phyloP scores from a whole-genome alignment of 2,329 filamentous ascomycete species.

The Colletotrichum cuscutae region DNA sequence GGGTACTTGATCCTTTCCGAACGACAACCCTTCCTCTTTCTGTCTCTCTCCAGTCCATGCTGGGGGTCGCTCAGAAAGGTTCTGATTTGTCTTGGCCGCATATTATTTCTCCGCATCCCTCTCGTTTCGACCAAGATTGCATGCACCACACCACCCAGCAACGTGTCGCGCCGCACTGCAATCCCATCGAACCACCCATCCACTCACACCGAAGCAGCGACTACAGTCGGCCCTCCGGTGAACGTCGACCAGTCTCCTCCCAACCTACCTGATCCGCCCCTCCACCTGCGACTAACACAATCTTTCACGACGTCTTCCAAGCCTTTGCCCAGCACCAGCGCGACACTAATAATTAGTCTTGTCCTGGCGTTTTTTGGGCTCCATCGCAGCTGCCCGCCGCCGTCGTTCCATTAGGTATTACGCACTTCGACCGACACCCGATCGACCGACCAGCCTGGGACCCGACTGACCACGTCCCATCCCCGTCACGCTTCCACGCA shows the following conservation, averaged over 20 bases:
- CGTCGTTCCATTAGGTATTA: slow-evolving; percentile 25
- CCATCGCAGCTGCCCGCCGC: slow-evolving; percentile 18
- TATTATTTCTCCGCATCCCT: slow-evolving; percentile 22
- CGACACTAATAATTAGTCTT: background rate
- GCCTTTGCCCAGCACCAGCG: background rate
- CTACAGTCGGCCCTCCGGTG: background rate
- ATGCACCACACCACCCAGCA: background rate
- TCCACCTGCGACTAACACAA: slow-evolving; percentile 6
- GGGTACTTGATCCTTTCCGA: background rate
- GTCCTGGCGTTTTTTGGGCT: background rate
- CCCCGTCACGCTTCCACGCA: slow-evolving; percentile 11
- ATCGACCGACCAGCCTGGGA: slow-evolving; percentile 21
- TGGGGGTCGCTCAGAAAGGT: background rate
- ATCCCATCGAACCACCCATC: background rate
- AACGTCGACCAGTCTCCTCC: background rate
- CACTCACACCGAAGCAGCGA: background rate
- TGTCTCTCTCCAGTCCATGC: background rate
- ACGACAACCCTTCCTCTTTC: background rate
- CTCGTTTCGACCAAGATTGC: background rate
- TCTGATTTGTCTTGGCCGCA: slow-evolving; percentile 6
- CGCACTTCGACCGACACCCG: slow-evolving; percentile 14
- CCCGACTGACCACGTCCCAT: slow-evolving; percentile 20
- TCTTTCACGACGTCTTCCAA: background rate
- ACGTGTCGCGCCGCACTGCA: background rate
- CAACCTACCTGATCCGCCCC: slow-evolving; percentile 15